Conservation (phyloP, 805 yeast genomes). For the Lipomyces orientalis region DNA sequence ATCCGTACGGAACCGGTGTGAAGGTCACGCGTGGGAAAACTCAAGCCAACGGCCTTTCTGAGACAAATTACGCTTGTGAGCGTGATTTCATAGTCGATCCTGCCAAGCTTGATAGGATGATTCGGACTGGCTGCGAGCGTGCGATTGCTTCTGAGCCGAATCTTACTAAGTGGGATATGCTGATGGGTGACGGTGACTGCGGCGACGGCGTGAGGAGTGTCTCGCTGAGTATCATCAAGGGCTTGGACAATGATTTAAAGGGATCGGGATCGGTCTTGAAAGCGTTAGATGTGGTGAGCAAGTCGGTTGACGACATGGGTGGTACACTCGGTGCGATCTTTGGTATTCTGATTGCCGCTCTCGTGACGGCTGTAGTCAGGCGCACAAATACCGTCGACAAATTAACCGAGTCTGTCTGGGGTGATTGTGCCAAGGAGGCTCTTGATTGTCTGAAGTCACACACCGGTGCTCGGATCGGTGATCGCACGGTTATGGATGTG, state of each 20-base stretch:
- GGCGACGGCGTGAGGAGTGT: conserved; percentile 89
- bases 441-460: conserved; percentile 77
- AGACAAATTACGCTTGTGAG: not conserved
- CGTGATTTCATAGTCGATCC: conserved; percentile 21
- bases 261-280: conserved; percentile 66
- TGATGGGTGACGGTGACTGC: conserved; percentile 97
- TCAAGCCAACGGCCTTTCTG: not conserved
- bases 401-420: conserved; percentile 27
- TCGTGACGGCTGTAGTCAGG: conserved; percentile 50
- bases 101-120: conserved; percentile 35
- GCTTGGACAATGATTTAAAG: conserved; percentile 51
- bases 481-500: conserved; percentile 87
- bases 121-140: conserved; percentile 57
- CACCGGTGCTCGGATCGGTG: conserved; percentile 87
- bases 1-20: conserved; percentile 11
- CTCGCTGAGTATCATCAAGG: conserved; percentile 68
- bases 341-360: conserved; percentile 80
- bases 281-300: conserved; percentile 52
- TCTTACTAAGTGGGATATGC: conserved; percentile 82
- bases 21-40: not conserved
- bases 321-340: conserved; percentile 96
- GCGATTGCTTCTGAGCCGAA: conserved; percentile 73
- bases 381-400: conserved; percentile 21
- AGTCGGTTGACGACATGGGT: conserved; percentile 89
- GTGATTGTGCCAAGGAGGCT: conserved; percentile 54